A percentile compares a stretch with the other conserved stretches of the same genome.
Conservation (phyloP, 352 stramenopile species). For the Phytopythium boreale region DNA sequence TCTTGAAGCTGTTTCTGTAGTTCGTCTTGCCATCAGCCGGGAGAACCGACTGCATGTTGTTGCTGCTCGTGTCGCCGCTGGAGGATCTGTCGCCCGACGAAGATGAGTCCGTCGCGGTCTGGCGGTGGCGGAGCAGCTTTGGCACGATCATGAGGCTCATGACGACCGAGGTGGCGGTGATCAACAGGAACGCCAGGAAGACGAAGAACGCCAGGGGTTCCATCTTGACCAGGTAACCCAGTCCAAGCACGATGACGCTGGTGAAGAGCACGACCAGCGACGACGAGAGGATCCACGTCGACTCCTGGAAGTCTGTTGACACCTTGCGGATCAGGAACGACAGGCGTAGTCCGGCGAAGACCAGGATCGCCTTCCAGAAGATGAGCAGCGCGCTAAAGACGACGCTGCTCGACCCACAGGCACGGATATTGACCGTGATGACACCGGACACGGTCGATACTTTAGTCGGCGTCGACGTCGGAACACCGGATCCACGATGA, state of each 20-base stretch:
- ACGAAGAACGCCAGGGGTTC: background rate
- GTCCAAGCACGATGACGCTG: conserved; percentile 11
- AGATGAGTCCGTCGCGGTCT: background rate
- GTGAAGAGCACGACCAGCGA: conserved; percentile 24
- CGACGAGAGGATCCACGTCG: conserved; percentile 30
- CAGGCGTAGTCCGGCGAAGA: conserved; percentile 36
- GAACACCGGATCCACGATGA: conserved; percentile 19
- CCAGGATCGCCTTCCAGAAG: conserved; percentile 43
- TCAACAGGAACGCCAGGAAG: conserved; percentile 5
- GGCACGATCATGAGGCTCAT: conserved; percentile 3
- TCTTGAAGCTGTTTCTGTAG: background rate
- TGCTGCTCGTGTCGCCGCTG: background rate
- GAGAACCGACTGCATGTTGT: background rate
- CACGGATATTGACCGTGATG: conserved; percentile 17
- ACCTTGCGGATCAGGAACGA: conserved; percentile 51
- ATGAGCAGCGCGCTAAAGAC: conserved; percentile 33
- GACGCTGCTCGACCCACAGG: conserved; percentile 29
- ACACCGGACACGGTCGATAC: conserved; percentile 11
- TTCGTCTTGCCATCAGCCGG: background rate
- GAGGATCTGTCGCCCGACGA: background rate
- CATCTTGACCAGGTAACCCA: conserved; percentile 15
- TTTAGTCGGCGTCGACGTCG: conserved; percentile 11
- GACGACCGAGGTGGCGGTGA: conserved; percentile 1
- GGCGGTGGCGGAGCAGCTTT: conserved; percentile 1
- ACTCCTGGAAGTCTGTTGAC: conserved; percentile 33